Conservation (phyloP, 2,329 filamentous ascomycete species). For the Beauveria varroae region DNA sequence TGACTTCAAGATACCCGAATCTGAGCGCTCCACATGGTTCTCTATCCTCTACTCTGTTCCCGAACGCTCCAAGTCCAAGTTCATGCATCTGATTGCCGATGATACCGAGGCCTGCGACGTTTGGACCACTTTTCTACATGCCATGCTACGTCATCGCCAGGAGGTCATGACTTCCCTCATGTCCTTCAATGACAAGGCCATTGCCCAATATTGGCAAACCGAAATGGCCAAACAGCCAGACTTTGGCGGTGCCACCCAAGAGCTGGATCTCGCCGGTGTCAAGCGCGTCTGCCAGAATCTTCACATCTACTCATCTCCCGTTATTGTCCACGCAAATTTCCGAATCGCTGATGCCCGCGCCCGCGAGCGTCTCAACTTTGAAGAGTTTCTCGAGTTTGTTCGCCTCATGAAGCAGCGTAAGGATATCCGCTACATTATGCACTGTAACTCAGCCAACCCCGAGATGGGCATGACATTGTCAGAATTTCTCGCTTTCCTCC, state of each 20-base stretch:
- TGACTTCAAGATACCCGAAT: constrained; percentile 64
- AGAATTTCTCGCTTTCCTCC: constrained; percentile 72
- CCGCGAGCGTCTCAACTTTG: constrained; percentile 63
- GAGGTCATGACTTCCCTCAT: constrained; percentile 86
- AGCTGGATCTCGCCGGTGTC: constrained; percentile 69
- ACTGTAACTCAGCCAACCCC: constrained; percentile 48
- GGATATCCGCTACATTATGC: constrained; percentile 71
- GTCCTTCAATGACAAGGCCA: constrained; percentile 73
- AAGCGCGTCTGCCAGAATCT: constrained; percentile 80
- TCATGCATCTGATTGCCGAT: constrained; percentile 79
- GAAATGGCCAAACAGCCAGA: constrained; percentile 68
- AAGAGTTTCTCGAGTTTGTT: constrained; percentile 79
- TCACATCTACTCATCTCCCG: constrained; percentile 82
- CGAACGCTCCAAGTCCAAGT: constrained; percentile 74
- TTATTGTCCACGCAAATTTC: constrained; percentile 68
- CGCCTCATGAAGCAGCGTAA: constrained; percentile 73
- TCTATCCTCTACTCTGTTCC: constrained; percentile 81
- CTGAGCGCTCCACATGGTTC: constrained; percentile 69
- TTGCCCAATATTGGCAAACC: constrained; percentile 76
- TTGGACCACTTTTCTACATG: constrained; percentile 80
- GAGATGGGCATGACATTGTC: constrained; percentile 59
- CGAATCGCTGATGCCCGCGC: constrained; percentile 58
- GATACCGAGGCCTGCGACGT: constrained; percentile 62
- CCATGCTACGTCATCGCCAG: constrained; percentile 77
- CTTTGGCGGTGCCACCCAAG: constrained; percentile 52